Evolutionary conservation across 768 basidiomycete species (phyloP), one percentile per base, ranked within the genome.

Genomic region (Amanita inopinata): DNA sequence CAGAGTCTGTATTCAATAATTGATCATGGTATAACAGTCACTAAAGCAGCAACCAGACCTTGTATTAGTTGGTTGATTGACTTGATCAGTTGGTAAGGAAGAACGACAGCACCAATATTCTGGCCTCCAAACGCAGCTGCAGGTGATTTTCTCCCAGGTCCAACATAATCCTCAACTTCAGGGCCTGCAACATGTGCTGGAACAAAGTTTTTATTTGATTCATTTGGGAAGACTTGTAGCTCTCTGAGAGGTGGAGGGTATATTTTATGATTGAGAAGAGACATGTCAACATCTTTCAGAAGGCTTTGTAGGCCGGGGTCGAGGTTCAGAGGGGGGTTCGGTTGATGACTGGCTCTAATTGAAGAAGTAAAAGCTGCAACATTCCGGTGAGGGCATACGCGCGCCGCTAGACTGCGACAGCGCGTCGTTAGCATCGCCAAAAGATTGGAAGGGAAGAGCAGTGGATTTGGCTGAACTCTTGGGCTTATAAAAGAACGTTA

Each of bases 101-200:
- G 53, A 9, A 81, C 63, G 5, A 91, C 76, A 33, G 79, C 64
- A 6, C 88, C 86, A 36, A 88, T 70, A 32, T 71, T 64, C 45
- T 78, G 69, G 51, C 83, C 82, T 12, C 91, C 93, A 57, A 86
- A 86, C 17, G 67, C 64, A 14, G 90, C 89, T 15, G 87, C 89
- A 32, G 87, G 83, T 18, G 88, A 89, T 56, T 84, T 84, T 58
- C 73, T 56, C 50, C 66, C 50, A 49, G 49, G 53, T 42, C 59
- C 52, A 15, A 54, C 45, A 12, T 58, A 60, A 31, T 63, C 64
- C 18, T 60, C 59, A 33, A 49, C 10, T 12, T n/a, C n/a, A n/a
- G n/a, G n/a, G n/a, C n/a, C n/a, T n/a, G n/a, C n/a, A n/a, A n/a
- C n/a, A n/a, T n/a, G n/a, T n/a, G n/a, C n/a, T n/a, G n/a, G n/a